phyloP scores from a whole-genome alignment of 192 early-diverging fungal species.

The Spizellomyces sp. region DNA sequence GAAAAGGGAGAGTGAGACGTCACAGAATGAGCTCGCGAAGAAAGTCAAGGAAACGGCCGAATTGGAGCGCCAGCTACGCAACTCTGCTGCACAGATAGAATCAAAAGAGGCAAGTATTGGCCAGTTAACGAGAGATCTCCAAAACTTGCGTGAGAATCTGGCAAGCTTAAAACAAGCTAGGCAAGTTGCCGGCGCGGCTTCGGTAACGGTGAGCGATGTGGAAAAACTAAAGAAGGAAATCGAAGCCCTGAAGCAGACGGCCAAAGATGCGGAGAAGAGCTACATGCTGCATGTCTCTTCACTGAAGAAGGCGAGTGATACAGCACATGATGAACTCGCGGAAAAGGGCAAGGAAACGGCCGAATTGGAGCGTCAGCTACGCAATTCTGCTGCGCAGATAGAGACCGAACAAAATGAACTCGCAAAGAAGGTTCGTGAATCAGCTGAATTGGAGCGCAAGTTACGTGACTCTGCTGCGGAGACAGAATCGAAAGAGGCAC shows the following conservation, averaged over 20 bases:
- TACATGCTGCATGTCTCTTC: too few relatives aligned
- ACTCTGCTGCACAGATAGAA: background rate
- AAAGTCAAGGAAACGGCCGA: background rate
- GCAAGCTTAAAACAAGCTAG: too few relatives aligned
- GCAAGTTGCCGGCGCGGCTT: too few relatives aligned
- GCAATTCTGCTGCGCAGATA: background rate
- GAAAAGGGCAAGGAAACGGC: background rate
- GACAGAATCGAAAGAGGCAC: background rate
- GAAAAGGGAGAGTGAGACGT: too few relatives aligned
- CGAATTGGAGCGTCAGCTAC: background rate
- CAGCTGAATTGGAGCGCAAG: background rate
- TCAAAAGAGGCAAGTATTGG: background rate
- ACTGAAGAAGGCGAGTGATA: too few relatives aligned
- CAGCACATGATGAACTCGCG: too few relatives aligned
- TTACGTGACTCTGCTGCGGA: background rate
- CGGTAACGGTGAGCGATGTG: too few relatives aligned
- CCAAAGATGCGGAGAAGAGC: too few relatives aligned
- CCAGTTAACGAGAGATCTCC: background rate
- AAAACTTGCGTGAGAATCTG: too few relatives aligned
- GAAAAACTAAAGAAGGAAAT: too few relatives aligned
- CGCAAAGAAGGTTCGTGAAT: background rate
- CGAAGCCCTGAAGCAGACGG: too few relatives aligned
- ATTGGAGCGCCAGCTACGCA: background rate
- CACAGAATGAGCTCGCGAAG: too few relatives aligned
- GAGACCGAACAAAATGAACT: background rate